phyloP scores from a whole-genome alignment of 805 yeast genomes.

The Yamadazyma insecticola region DNA sequence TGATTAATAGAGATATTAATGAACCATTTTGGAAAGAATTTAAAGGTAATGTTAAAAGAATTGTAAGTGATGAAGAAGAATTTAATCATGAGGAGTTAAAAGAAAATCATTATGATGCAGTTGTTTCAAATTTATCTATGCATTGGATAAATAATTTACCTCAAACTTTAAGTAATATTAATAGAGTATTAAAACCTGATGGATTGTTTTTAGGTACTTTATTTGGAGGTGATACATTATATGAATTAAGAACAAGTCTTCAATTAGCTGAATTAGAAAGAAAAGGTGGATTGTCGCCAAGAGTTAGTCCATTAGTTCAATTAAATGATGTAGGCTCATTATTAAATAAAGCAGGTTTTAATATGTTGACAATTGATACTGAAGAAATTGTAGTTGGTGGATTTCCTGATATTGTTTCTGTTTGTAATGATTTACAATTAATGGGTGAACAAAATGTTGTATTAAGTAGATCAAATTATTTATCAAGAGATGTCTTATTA shows the following conservation, averaged over 20 bases:
- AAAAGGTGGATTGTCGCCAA: constrained; percentile 72
- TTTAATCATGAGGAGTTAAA: constrained; percentile 40
- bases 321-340: constrained; percentile 71
- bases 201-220: constrained; percentile 78
- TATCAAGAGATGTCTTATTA: constrained; percentile 56
- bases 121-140: constrained; percentile 64
- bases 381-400: constrained; percentile 75
- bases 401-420: constrained; percentile 65
- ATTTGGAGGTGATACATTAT: constrained; percentile 83
- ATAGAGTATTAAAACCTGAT: constrained; percentile 64
- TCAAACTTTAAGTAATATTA: constrained; percentile 49
- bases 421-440: constrained; percentile 65
- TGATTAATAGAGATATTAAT: constrained; percentile 50
- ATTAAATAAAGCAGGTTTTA: constrained; percentile 71
- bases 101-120: constrained; percentile 56
- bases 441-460: constrained; percentile 87
- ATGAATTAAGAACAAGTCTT: constrained; percentile 71
- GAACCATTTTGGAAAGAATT: constrained; percentile 39
- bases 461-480: constrained; percentile 37
- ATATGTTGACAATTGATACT: constrained; percentile 75
- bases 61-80: constrained; percentile 65
- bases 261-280: constrained; percentile 83
- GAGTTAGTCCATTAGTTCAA: constrained; percentile 77
- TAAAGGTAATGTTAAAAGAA: constrained; percentile 41
- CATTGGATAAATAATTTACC: constrained; percentile 92